A percentile compares a stretch with the other conserved stretches of the same genome.
phyloP scores from a whole-genome alignment of 2,329 filamentous ascomycete genomes.

The Cladosporium sphaerospermum region DNA sequence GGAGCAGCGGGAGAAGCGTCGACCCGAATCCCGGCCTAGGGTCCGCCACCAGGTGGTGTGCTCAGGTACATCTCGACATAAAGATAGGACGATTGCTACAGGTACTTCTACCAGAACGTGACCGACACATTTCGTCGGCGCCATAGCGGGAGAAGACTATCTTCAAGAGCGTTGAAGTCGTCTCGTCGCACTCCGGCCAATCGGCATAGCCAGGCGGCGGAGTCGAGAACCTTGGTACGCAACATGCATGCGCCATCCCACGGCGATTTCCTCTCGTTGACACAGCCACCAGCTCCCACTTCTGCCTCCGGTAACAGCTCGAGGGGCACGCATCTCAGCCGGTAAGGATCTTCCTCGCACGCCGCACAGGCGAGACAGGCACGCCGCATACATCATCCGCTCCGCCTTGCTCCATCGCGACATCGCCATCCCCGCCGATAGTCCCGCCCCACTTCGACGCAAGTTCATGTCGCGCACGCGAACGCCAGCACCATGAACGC shows the following conservation, averaged over 20 bases:
- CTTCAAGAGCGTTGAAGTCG: constrained; percentile 1
- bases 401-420: background rate
- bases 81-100: too few species aligned
- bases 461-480: constrained; percentile 3
- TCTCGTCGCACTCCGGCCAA: background rate
- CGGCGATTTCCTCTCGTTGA: background rate
- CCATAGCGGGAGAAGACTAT: too few species aligned
- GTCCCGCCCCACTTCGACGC: constrained; percentile 2
- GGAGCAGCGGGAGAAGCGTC: too few species aligned
- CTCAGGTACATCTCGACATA: too few species aligned
- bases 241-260: background rate
- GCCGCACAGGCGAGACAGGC: too few species aligned
- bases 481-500: constrained; percentile 7
- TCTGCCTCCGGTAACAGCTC: background rate
- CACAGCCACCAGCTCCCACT: background rate
- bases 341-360: too few species aligned
- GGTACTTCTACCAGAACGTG: too few species aligned
- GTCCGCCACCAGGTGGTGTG: too few species aligned
- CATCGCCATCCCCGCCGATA: background rate
- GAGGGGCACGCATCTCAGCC: too few species aligned
- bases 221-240: constrained; percentile 4
- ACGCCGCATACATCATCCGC: background rate
- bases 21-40: too few species aligned
- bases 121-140: too few species aligned
- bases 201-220: background rate